Conservation (phyloP, 345 rosid genomes). For the Brassica incana region DNA sequence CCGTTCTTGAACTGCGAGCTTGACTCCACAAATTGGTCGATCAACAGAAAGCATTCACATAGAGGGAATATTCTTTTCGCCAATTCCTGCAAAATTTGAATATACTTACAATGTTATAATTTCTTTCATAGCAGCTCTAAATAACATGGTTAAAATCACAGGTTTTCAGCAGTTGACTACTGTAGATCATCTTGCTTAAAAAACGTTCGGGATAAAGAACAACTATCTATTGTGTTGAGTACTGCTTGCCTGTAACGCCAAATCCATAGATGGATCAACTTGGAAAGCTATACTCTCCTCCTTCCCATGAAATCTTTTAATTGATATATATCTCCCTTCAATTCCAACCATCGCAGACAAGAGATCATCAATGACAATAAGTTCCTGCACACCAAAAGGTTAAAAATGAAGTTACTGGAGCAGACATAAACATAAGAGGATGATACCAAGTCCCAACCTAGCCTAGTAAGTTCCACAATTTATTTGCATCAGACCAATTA, state of each 20-base stretch:
- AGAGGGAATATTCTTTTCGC: conserved; percentile 80
- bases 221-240: neutral
- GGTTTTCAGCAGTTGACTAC: neutral
- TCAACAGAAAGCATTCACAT: conserved; percentile 80
- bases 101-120: neutral
- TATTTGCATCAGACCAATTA: neutral
- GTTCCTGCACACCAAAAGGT: conserved; percentile 59
- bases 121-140: neutral
- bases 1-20: conserved; percentile 97
- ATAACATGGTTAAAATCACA: neutral
- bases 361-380: conserved; percentile 86
- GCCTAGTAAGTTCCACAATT: neutral
- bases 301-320: conserved; percentile 60
- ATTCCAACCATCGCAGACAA: conserved; percentile 89
- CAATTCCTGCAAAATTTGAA: conserved; percentile 63
- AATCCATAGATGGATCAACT: conserved; percentile 87
- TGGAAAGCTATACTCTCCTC: conserved; percentile 66
- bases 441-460: conserved; percentile 9
- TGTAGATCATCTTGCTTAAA: conserved; percentile 2
- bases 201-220: neutral
- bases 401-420: neutral
- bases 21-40: conserved; percentile 90
- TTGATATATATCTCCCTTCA: conserved; percentile 88
- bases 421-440: conserved; percentile 1
- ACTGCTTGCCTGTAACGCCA: conserved; percentile 74